Percentiles rank a stretch among this genome's conserved stretches.
These are phyloP conservation scores for Neofusicoccum kwambonambiense DNA, from an alignment of 2,329 filamentous ascomycete genomes.

Conservation along the genomic window DNA sequence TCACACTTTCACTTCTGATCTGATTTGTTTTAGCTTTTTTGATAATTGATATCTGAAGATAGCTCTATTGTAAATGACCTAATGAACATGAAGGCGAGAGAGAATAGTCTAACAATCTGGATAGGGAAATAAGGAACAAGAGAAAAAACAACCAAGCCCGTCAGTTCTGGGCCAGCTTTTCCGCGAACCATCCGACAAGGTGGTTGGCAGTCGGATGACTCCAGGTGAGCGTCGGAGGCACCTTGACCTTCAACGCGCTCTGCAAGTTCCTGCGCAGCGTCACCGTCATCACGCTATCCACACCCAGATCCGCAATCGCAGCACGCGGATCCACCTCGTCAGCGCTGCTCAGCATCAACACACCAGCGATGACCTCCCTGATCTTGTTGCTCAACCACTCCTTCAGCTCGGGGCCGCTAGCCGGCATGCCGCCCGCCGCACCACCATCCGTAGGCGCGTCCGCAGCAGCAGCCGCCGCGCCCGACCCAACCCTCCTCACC, in stretches of 20 bases:
- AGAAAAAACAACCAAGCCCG: too few species aligned
- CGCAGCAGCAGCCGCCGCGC: neutral
- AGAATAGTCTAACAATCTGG: too few species aligned
- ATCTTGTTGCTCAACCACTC: constrained; percentile 33
- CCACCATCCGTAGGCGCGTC: neutral
- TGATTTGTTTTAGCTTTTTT: too few species aligned
- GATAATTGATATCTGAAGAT: too few species aligned
- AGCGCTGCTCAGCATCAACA: constrained; percentile 31
- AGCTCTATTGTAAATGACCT: too few species aligned
- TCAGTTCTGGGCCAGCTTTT: neutral
- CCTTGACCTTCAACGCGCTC: constrained; percentile 33
- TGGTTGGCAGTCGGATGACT: constrained; percentile 40
- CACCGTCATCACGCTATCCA: constrained; percentile 44
- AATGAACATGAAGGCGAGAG: too few species aligned
- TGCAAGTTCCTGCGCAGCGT: constrained; percentile 37
- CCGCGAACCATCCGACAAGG: constrained; percentile 37
- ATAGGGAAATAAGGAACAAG: too few species aligned
- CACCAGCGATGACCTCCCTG: constrained; percentile 32
- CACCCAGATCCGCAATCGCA: constrained; percentile 38
- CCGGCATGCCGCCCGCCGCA: neutral
- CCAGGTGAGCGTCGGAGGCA: constrained; percentile 44
- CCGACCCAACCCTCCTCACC: constrained; percentile 18
- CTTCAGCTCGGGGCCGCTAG: constrained; percentile 29
- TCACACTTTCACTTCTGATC: too few species aligned
- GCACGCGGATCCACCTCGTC: constrained; percentile 36